Evolutionary conservation across 495 filamentous ascomycete genomes (phyloP).

Genomic region (Neurospora sp.): DNA sequence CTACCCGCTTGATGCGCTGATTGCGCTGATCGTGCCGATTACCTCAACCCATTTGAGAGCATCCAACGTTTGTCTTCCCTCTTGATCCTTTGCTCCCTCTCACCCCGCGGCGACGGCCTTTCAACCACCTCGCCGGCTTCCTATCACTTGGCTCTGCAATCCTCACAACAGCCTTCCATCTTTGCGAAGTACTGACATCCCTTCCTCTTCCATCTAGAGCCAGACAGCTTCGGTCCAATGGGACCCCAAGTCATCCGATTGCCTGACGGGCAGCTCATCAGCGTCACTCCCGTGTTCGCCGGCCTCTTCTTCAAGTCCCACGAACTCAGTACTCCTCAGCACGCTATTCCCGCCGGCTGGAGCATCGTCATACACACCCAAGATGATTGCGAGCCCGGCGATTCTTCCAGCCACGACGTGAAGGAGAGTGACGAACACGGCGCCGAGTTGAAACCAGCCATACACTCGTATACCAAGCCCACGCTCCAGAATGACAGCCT

Average conservation of each 20-base stretch:
- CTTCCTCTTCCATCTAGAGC: neutral
- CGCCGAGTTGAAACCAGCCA: conserved; percentile 24
- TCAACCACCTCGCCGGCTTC: neutral
- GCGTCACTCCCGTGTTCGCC: conserved; percentile 73
- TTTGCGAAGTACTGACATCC: neutral
- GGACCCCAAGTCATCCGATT: conserved; percentile 46
- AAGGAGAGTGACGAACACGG: conserved; percentile 1
- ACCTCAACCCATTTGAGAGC: neutral
- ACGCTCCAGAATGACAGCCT: conserved; percentile 70
- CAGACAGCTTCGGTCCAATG: conserved; percentile 16
- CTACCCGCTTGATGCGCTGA: neutral
- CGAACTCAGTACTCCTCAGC: conserved; percentile 55
- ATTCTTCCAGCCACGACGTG: conserved; percentile 8
- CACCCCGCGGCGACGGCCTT: neutral
- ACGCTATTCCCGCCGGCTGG: conserved; percentile 76
- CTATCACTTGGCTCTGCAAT: neutral
- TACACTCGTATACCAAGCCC: conserved; percentile 59
- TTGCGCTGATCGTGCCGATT: neutral
- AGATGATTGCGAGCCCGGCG: conserved; percentile 28
- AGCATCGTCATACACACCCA: conserved; percentile 72
- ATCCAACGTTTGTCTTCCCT: neutral
- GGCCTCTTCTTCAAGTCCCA: conserved; percentile 81
- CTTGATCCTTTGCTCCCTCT: neutral
- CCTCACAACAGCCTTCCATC: neutral
- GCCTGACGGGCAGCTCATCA: conserved; percentile 78